Base-by-base conservation (phyloP, 2,329 filamentous ascomycete genomes). In the Ophiostoma himal-ulmi region DNA sequence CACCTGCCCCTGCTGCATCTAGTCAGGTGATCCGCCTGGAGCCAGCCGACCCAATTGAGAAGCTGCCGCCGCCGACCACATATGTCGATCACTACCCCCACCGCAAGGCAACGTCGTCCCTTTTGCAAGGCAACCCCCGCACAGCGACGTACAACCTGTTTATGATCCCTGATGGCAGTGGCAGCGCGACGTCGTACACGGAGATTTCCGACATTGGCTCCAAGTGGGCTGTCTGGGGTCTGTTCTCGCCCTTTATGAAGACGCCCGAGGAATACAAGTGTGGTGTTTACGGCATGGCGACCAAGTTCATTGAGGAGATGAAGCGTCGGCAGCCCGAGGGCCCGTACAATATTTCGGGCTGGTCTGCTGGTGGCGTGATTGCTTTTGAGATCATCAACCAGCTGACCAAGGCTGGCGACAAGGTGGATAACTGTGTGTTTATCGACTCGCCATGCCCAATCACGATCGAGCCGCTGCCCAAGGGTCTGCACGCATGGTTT, bases 291-390 rank as follows among this genome's bases (percentile, higher is more conserved):
- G 87, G 87, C 36, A 86, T 90, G 77, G 86, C 88, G 6, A 79
- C 83, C 74, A 85, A 89, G 76, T 91, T 89, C 78, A 85, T 91
- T 54, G 80, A 83, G 5, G 90, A 92, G 79, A 90, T 93, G 78
- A 89, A 88, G 78, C 85, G 87, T 5, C 88, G 89, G 68, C 90
- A 93, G 78, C 87, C 89, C 3, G 76, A 81, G 30, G 91, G 91
- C 0, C 88, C 89, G 0, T 92, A 91, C 78, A 83, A 84, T 68
- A 79, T 93, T 0, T 85, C 87, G 20, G 91, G 91, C 34, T 93
- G 90, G 91, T 91, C 87, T n/a, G 90, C 89, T 1, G 91, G 91
- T 36, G 90, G 91, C 48, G 89, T 92, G 67, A 88, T 89, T 71
- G 89, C 90, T 60, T 92, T 86, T 75, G 88, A 91, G 74, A 87